Evolutionary conservation across 2,329 filamentous ascomycete species (phyloP).

Genomic region (Clarireedia hainanense): DNA sequence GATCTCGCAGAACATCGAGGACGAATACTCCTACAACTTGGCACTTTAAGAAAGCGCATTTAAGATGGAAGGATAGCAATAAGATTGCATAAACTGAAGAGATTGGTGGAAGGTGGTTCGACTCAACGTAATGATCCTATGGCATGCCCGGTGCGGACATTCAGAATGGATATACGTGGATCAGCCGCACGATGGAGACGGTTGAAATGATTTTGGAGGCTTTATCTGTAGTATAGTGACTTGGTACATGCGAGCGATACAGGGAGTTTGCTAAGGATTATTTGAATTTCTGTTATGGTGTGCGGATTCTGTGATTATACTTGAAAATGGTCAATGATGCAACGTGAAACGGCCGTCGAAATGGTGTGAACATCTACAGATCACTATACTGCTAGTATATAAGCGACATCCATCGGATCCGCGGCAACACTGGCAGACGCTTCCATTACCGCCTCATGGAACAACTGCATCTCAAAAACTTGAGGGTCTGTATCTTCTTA

Average conservation of each 20-base stretch:
- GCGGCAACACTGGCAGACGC: too few relatives aligned
- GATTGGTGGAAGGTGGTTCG: neutral
- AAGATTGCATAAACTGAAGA: neutral
- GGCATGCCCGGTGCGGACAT: neutral
- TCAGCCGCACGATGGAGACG: neutral
- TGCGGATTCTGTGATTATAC: neutral
- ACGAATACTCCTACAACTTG: constrained; percentile 62
- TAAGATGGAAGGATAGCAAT: neutral
- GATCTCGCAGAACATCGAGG: constrained; percentile 66
- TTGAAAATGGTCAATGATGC: neutral
- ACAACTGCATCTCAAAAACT: neutral
- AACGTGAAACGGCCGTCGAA: neutral
- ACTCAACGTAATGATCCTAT: neutral
- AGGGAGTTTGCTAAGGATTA: neutral
- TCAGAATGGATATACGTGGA: neutral
- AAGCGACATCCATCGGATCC: too few relatives aligned
- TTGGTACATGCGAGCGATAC: constrained; percentile 4
- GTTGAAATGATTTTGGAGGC: neutral
- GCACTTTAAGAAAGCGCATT: constrained; percentile 37
- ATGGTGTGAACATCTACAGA: neutral
- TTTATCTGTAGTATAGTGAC: constrained; percentile 5
- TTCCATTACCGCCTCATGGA: too few relatives aligned
- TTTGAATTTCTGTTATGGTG: neutral
- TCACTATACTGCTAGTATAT: too few relatives aligned
- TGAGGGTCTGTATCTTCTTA: too few relatives aligned